phyloP scores from a whole-genome alignment of 768 basidiomycete genomes.

The Gautieria morchelliformis region DNA sequence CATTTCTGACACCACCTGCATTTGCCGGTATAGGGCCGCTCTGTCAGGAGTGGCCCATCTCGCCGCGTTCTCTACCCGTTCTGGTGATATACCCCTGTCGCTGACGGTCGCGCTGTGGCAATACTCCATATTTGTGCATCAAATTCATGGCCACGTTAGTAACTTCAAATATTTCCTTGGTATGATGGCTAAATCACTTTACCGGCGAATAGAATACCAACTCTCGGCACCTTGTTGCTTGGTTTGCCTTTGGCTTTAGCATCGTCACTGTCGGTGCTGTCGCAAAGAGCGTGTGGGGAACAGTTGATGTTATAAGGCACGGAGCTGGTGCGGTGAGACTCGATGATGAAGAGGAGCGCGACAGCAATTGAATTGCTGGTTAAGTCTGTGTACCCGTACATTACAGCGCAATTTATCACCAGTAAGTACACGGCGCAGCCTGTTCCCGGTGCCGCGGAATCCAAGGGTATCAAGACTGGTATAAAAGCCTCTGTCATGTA shows the following conservation, averaged over 20 bases:
- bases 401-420: no score
- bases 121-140: conserved; percentile 8
- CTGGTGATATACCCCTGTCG: conserved; percentile 8
- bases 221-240: conserved; percentile 3
- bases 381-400: no score
- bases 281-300: conserved; percentile 2
- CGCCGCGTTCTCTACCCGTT: neutral
- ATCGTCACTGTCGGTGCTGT: conserved; percentile 3
- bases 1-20: no score
- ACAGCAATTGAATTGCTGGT: neutral
- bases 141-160: conserved; percentile 1
- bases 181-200: neutral
- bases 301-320: conserved; percentile 5
- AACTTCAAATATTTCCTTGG: neutral
- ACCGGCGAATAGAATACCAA: neutral
- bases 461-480: no score
- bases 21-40: neutral
- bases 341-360: neutral
- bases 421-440: no score
- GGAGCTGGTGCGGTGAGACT: conserved; percentile 3
- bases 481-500: no score
- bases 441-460: no score
- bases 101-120: conserved; percentile 5
- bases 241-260: conserved; percentile 7
- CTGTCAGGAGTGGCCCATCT: conserved; percentile 4